A percentile compares a stretch with the other conserved stretches of the same genome.
These are phyloP conservation scores for Colletotrichum costaricense DNA, from an alignment of 2,329 filamentous ascomycete genomes.

Conservation along the genomic window DNA sequence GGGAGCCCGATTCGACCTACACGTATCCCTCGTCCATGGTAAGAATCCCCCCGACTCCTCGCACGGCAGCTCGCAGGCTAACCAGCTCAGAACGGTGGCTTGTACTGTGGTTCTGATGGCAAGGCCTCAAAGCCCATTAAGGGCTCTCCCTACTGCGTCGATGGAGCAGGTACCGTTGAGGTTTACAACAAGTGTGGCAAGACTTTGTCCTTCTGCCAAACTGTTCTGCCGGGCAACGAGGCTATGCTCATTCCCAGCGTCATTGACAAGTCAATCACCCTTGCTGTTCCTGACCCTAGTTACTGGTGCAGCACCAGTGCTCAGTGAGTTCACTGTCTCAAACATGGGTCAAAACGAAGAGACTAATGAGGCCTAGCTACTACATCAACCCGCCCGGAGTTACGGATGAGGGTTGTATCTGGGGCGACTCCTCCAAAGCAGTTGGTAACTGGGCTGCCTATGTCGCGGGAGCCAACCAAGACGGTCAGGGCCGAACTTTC, in stretches of 20 bases:
- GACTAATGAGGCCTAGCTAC: slow-evolving; percentile 59
- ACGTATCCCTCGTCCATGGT: slow-evolving; percentile 79
- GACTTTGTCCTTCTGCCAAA: slow-evolving; percentile 80
- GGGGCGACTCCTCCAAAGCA: slow-evolving; percentile 72
- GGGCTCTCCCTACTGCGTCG: slow-evolving; percentile 74
- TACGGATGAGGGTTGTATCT: slow-evolving; percentile 73
- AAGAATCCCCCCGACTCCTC: slow-evolving; percentile 17
- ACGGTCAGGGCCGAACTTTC: slow-evolving; percentile 72
- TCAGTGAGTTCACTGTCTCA: slow-evolving; percentile 67
- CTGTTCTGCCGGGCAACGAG: slow-evolving; percentile 82
- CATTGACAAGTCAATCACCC: slow-evolving; percentile 64
- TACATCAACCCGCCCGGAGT: slow-evolving; percentile 83
- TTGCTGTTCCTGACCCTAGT: slow-evolving; percentile 76
- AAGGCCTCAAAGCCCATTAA: slow-evolving; percentile 77
- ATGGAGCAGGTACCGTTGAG: slow-evolving; percentile 73
- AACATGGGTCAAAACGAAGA: background rate
- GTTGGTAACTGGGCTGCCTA: slow-evolving; percentile 83
- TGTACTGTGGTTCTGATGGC: slow-evolving; percentile 77
- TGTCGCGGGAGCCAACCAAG: slow-evolving; percentile 80
- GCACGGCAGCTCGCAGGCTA: slow-evolving; percentile 4
- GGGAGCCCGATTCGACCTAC: slow-evolving; percentile 79
- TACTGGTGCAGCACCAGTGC: slow-evolving; percentile 82
- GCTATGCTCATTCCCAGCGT: slow-evolving; percentile 86
- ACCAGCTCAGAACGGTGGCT: slow-evolving; percentile 71
- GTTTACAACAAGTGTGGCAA: slow-evolving; percentile 74